Base-by-base conservation (phyloP, 345 rosid species). In the Pelargonium nanum region DNA sequence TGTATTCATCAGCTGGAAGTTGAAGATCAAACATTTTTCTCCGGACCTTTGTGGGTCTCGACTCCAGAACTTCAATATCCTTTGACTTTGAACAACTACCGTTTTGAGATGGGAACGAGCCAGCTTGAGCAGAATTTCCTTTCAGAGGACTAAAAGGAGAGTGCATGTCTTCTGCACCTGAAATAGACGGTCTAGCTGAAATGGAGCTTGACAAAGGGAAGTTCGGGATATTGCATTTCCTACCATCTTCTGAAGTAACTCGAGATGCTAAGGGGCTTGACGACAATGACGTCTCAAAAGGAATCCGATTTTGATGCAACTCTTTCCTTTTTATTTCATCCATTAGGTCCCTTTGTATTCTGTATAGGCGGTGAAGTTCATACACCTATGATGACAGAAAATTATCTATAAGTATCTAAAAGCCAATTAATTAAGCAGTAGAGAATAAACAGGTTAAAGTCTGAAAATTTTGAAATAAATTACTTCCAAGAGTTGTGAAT, bases 21-120 rank as follows among this genome's bases (percentile, higher is more conserved):
- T 77, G 95, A 75, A 89, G 92, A 77, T 92, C 98, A 59, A 87
- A 72, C 82, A 82, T 78, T 71, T 66, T 84, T 75, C 85, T 87
- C 76, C 95, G 70, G 65, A 81, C 79, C 70, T 87, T 89, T 26
- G 78, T 52, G 24, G 98, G 93, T 70, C 95, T 81, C 62, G 82
- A 78, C 62, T 82, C 87, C 25, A 83, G 52, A 59, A 82, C 75
- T 63, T 88, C 88, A 45, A 68, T 55, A 17, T 40, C 48, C 48
- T 40, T 40, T 12, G 73, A 81, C 76, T 83, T 88, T 55, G 79
- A 78, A 63, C 75, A 59, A 67, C 60, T 65, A 16, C 83, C 90
- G 56, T 81, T 86, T 63, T 70, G 83, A 24, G 72, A 75, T 55
- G 77, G 77, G 75, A 72, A 78, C 19, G 75, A 75, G 68, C 82